These are phyloP conservation scores for Proteromonas lacertae DNA, from an alignment of 352 stramenopile species.

Conservation along the genomic window DNA sequence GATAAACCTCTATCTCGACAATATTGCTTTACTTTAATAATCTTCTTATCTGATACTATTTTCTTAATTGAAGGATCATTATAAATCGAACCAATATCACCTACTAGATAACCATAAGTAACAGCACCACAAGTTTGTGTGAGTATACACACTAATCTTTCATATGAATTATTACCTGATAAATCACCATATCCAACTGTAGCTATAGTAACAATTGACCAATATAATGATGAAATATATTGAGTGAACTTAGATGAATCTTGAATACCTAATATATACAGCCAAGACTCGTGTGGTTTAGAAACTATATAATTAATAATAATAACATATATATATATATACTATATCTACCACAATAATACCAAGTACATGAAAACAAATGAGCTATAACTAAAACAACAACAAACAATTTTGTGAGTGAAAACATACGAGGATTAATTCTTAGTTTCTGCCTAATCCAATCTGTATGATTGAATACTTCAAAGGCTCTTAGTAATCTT, in stretches of 20 bases:
- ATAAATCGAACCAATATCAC: background rate
- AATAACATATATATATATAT: background rate
- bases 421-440: background rate
- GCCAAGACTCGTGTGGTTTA: no score
- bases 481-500: slow-evolving; percentile 1
- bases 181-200: slow-evolving; percentile 2
- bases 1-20: no score
- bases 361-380: background rate
- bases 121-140: background rate
- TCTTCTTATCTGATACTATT: no score
- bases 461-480: background rate
- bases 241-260: background rate
- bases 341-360: background rate
- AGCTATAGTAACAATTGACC: background rate
- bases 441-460: background rate
- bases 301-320: no score
- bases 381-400: background rate
- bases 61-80: no score
- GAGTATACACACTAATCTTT: background rate
- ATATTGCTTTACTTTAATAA: no score
- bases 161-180: background rate
- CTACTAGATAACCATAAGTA: background rate
- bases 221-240: slow-evolving; percentile 1
- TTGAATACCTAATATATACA: background rate
- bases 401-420: background rate